A percentile compares a stretch with the other conserved stretches of the same genome.
phyloP scores from a whole-genome alignment of 1,284 basidiomycete genomes.

The Sphagnurus paluster region DNA sequence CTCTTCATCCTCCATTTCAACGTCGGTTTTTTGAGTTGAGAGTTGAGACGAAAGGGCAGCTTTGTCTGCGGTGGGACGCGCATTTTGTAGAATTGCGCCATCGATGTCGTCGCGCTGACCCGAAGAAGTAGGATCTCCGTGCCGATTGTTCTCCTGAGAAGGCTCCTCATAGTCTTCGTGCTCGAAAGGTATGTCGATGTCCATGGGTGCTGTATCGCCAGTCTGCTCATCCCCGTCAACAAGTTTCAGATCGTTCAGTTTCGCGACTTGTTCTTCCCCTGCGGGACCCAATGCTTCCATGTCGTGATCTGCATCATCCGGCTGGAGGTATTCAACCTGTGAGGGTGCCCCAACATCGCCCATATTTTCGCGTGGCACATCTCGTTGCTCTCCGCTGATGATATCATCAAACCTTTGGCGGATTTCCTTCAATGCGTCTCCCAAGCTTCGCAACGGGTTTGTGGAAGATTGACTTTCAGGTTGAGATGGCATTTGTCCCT shows the following conservation, averaged over 20 bases:
- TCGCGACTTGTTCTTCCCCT: constrained; percentile 79
- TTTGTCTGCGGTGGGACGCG: constrained; percentile 20
- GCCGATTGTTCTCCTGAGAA: constrained; percentile 20
- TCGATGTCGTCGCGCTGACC: constrained; percentile 40
- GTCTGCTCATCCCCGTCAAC: constrained; percentile 56
- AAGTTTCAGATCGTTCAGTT: constrained; percentile 79
- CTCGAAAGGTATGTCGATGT: constrained; percentile 40
- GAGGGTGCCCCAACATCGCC: constrained; percentile 43
- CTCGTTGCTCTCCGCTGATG: constrained; percentile 48
- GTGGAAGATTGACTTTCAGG: constrained; percentile 36
- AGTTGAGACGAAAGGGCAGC: constrained; percentile 21
- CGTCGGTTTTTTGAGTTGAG: constrained; percentile 32
- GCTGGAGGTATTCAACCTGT: constrained; percentile 83
- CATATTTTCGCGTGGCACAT: constrained; percentile 29
- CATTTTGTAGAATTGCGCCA: constrained; percentile 45
- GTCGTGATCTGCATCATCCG: constrained; percentile 70
- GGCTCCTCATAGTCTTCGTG: constrained; percentile 29
- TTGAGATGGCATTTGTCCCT: constrained; percentile 45
- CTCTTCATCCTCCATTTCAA: constrained; percentile 37
- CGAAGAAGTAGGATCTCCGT: constrained; percentile 31
- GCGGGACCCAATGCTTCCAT: constrained; percentile 93
- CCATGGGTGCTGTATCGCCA: constrained; percentile 42
- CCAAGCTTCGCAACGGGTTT: constrained; percentile 81
- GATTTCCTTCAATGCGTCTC: constrained; percentile 87
- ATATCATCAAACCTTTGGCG: constrained; percentile 87